Evolutionary conservation across 768 basidiomycete genomes (phyloP), one percentile per base, ranked within the genome.

Genomic region (Auricularia heimuer): DNA sequence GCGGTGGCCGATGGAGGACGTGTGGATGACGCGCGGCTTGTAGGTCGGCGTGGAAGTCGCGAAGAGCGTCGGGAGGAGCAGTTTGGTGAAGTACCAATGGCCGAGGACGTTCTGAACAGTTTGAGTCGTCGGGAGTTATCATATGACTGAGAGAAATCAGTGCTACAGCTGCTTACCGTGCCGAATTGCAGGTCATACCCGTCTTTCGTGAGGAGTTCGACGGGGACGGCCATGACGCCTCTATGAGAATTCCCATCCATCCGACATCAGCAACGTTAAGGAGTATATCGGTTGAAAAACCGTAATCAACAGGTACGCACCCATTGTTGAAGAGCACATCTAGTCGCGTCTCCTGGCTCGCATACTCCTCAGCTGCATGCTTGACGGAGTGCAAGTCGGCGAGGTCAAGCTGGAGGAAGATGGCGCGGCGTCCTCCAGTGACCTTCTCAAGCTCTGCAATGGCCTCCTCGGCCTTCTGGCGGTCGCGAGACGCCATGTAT

Each of bases 321-420:
- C 76, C 82, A 56, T 80, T 83, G 65, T 83, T 82, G 71, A 81
- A 78, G 7, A 85, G 72, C 3, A 81, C 74, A 62, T 85, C 75
- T 10, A 85, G 71, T 63, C 75, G 71, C 2, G 66, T 74, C 67
- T 85, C 83, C 65, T 78, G 78, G 34, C 78, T 81, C 56, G 29
- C 35, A 10, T 44, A 65, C 11, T 11, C 73, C 8, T 72, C 67
- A 1, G 68, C 76, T 7, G 72, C 70, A 2, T 61, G 62, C 39
- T 74, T 74, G 65, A 80, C 66, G 3, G 70, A 69, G 42, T 60
- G 64, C 62, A 80, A 68, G 64, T 75, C 73, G 1, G 74, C 65
- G 24, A 80, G 65, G 65, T 79, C 71, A 11, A 79, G 71, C 62
- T 69, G 62, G 12, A 78, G 67, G 39, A 77, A 70, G 36, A 70